phyloP scores from a whole-genome alignment of 2,329 filamentous ascomycete species.

The Epichloe uncinata region DNA sequence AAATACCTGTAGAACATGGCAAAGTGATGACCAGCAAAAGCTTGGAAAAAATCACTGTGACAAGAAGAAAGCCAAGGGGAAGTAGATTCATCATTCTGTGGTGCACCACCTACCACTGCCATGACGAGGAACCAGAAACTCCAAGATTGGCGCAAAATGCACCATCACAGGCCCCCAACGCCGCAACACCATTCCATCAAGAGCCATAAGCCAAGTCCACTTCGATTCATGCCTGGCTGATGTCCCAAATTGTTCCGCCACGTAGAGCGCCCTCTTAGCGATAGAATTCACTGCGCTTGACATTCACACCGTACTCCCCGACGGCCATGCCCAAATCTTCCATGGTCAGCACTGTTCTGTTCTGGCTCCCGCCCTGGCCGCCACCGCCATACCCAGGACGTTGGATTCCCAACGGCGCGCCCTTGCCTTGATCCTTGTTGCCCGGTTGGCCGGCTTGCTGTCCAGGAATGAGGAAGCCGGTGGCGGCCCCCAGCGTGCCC shows the following conservation, averaged over 20 bases:
- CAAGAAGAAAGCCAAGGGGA: not conserved
- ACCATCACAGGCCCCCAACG: not conserved
- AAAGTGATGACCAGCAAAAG: not conserved
- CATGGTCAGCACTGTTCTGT: conserved; percentile 92
- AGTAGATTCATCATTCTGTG: not conserved
- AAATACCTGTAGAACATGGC: not conserved
- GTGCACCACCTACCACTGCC: not conserved
- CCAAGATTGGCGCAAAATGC: not conserved
- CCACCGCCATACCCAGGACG: conserved; percentile 74
- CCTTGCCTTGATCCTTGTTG: conserved; percentile 43
- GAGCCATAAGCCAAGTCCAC: not conserved
- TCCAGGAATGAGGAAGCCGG: conserved; percentile 52
- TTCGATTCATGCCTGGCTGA: not conserved
- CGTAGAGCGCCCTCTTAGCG: conserved; percentile 31
- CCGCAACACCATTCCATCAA: not conserved
- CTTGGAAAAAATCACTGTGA: not conserved
- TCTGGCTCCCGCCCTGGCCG: conserved; percentile 77
- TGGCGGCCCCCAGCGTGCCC: conserved; percentile 67
- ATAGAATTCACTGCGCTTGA: conserved; percentile 96
- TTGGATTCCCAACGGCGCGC: conserved; percentile 57
- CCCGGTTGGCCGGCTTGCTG: conserved; percentile 44
- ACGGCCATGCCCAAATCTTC: conserved; percentile 98
- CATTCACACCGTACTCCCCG: conserved; percentile 92
- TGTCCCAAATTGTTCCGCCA: not conserved
- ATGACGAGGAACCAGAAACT: not conserved